These are phyloP conservation scores for Lathyrus sativus DNA, from an alignment of 306 rosid genomes.

Conservation along the genomic window DNA sequence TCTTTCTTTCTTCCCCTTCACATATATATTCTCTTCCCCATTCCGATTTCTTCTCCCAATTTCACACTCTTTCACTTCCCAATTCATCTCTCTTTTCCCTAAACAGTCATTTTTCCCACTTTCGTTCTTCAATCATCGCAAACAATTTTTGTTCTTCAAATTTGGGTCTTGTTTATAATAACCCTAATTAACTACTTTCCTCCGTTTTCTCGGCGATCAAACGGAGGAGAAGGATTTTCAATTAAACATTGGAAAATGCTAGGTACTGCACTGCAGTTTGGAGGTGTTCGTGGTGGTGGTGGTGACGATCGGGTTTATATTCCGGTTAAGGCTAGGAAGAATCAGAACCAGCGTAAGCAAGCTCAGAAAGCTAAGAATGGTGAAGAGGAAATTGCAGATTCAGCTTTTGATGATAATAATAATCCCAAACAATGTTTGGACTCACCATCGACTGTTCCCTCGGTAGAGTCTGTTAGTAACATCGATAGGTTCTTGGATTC, in stretches of 20 bases:
- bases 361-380: slow-evolving; percentile 51
- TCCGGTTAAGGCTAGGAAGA: slow-evolving; percentile 72
- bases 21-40: no score
- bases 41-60: no score
- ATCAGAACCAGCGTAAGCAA: slow-evolving; percentile 57
- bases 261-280: slow-evolving; percentile 65
- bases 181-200: slow-evolving; percentile 19
- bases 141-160: slow-evolving; percentile 3
- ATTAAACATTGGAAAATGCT: slow-evolving; percentile 54
- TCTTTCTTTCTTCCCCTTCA: no score
- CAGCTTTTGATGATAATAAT: slow-evolving; percentile 35
- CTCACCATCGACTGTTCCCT: slow-evolving; percentile 34
- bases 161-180: slow-evolving; percentile 12
- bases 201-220: slow-evolving; percentile 40
- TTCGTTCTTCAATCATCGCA: not conserved
- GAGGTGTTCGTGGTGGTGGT: slow-evolving; percentile 44
- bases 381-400: slow-evolving; percentile 47
- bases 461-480: slow-evolving; percentile 51
- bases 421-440: slow-evolving; percentile 31
- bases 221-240: slow-evolving; percentile 35
- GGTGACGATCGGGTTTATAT: slow-evolving; percentile 66
- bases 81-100: not conserved
- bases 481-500: slow-evolving; percentile 76
- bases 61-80: no score
- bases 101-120: not conserved